Evolutionary conservation across 208 protist species (phyloP), one percentile per base, ranked within the genome.

Genomic region (Wallacemonas rigidus): DNA sequence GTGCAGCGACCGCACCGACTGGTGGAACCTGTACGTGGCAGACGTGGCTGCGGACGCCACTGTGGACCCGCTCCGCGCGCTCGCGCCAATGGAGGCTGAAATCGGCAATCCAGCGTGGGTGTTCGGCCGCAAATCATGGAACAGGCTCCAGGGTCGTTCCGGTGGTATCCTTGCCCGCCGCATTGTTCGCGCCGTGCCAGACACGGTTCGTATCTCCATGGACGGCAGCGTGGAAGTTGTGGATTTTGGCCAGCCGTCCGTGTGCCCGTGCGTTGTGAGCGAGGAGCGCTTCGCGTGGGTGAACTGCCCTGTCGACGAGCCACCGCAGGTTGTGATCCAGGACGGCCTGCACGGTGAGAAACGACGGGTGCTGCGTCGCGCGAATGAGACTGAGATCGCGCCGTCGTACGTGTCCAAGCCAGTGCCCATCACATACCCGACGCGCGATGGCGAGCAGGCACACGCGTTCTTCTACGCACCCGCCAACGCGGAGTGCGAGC

Each of bases 241-340:
- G 17, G 36, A 62, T 15, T 15, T 62, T 43, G 56, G 56, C 36
- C 56, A 62, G 38, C 56, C 56, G 5, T 1, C 17, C 12, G 17
- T 44, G 36, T 62, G 56, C 36, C 56, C 56, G 36, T 62, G 56
- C 56, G 56, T 62, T n/a, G 56, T 62, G 56, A 62, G 36, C 43
- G 56, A 36, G 38, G 43, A 41, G 3, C 56, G 56, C 56, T 62
- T 62, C 15, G 56, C 56, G 35, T 62, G 56, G 56, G 38, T 62
- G 17, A 62, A 62, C 56, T 62, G 56, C 36, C 56, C 56, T 17
- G 38, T 9, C 15, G 56, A 62, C 56, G 56, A 62, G 56, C 56
- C 56, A 38, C 56, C 56, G 35, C 56, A 62, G 56, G 36, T 62
- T 17, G 56, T 62, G 56, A 62, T 62, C 56, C 56, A 62, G 38